Conservation (phyloP, 768 basidiomycete species). For the Boletus rubropictus region DNA sequence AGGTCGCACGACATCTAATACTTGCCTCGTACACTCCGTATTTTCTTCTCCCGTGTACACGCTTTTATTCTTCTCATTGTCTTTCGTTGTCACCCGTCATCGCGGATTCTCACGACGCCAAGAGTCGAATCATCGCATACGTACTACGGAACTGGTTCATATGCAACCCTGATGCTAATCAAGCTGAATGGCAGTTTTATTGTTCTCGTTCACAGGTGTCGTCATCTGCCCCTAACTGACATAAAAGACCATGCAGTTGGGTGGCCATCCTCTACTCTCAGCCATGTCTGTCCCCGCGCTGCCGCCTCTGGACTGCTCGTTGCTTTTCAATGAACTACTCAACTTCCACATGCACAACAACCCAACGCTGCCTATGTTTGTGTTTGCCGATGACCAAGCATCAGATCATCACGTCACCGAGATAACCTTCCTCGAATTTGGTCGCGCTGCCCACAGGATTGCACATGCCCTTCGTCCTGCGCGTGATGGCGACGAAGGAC, state of each 20-base stretch:
- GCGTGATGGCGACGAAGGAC: conserved; percentile 14
- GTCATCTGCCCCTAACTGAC: too few species aligned
- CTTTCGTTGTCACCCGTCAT: too few species aligned
- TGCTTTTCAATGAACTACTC: conserved; percentile 14
- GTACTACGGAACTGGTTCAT: too few species aligned
- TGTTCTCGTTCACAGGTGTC: too few species aligned
- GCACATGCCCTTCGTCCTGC: conserved; percentile 20
- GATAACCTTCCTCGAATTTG: conserved; percentile 10
- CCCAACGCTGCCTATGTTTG: conserved; percentile 9
- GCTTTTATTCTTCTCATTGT: too few species aligned
- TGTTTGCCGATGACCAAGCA: conserved; percentile 11
- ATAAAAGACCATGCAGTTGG: background rate
- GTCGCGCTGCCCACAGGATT: conserved; percentile 27
- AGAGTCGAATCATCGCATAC: too few species aligned
- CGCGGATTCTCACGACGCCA: too few species aligned
- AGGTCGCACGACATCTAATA: too few species aligned
- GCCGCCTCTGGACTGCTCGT: conserved; percentile 14
- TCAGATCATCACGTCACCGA: conserved; percentile 6
- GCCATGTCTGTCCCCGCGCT: conserved; percentile 4
- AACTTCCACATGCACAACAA: conserved; percentile 16
- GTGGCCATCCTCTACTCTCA: background rate
- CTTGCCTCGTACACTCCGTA: too few species aligned
- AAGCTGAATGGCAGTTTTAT: too few species aligned
- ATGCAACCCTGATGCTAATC: too few species aligned
- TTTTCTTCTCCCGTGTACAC: too few species aligned